A percentile compares a stretch with the other conserved stretches of the same genome.
Evolutionary conservation across 164 flowering plant species (phyloP).

Genomic region (Vitis cinerea): DNA sequence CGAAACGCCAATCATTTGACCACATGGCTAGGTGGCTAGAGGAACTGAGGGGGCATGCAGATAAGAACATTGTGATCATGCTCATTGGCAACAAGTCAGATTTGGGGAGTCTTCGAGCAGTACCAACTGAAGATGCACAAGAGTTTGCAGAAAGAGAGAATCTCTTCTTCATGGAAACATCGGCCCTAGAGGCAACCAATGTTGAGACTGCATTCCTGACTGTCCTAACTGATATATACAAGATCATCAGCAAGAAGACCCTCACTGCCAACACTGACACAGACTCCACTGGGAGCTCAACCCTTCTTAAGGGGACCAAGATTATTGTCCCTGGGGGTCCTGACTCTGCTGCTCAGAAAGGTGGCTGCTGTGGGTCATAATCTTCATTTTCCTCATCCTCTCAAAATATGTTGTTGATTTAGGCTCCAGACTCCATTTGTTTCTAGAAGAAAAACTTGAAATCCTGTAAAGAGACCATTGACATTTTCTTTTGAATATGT

Average conservation of each 20-base stretch:
- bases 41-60: slow-evolving; percentile 71
- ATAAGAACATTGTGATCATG: slow-evolving; percentile 64
- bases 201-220: slow-evolving; percentile 66
- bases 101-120: slow-evolving; percentile 54
- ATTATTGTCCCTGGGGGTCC: slow-evolving; percentile 50
- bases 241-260: slow-evolving; percentile 55
- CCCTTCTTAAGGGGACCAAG: slow-evolving; percentile 56
- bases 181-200: slow-evolving; percentile 66
- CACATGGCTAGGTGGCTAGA: slow-evolving; percentile 82
- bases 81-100: slow-evolving; percentile 70
- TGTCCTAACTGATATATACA: slow-evolving; percentile 53
- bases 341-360: slow-evolving; percentile 11
- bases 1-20: slow-evolving; percentile 72
- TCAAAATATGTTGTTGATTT: too few species aligned
- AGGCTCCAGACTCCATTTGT: too few species aligned
- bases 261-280: slow-evolving; percentile 39
- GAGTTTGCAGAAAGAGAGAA: slow-evolving; percentile 74
- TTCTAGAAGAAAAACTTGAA: too few species aligned
- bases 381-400: slow-evolving; percentile 2
- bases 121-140: slow-evolving; percentile 67
- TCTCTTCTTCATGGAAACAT: slow-evolving; percentile 73
- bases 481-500: too few species aligned
- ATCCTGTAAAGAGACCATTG: too few species aligned
- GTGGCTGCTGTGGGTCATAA: slow-evolving; percentile 41
- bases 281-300: slow-evolving; percentile 27